A percentile compares a stretch with the other conserved stretches of the same genome.
These are phyloP conservation scores for Novymonas esmeraldas DNA, from an alignment of 208 protist species.

Conservation along the genomic window DNA sequence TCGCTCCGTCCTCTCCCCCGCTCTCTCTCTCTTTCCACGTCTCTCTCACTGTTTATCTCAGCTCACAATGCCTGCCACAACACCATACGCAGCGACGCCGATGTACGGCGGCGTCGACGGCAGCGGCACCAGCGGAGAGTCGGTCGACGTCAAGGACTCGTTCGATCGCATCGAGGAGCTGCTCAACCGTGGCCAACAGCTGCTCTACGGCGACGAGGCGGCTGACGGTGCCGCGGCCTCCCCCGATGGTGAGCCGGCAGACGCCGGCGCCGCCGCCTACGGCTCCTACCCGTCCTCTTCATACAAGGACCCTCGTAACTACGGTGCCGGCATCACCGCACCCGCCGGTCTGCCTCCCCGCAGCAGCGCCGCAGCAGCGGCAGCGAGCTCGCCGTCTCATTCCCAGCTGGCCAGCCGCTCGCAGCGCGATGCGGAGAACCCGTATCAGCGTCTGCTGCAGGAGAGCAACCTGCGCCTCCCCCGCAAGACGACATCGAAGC, in stretches of 20 bases:
- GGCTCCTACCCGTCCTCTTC: constrained; percentile 19
- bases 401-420: background rate
- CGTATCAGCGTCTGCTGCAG: background rate
- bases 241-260: constrained; percentile 1
- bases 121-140: background rate
- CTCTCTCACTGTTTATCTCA: background rate
- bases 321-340: background rate
- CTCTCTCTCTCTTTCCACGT: background rate
- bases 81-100: too few species aligned
- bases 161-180: constrained; percentile 60
- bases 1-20: background rate
- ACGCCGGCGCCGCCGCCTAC: constrained; percentile 1
- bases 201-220: constrained; percentile 53
- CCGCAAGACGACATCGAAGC: background rate
- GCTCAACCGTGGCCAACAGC: constrained; percentile 48
- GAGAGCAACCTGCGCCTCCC: background rate
- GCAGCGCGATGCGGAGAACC: background rate
- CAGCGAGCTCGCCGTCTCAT: background rate
- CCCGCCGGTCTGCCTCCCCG: background rate
- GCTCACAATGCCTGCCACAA: too few species aligned
- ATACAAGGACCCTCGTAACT: background rate
- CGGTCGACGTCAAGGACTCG: constrained; percentile 48
- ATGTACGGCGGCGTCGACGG: background rate
- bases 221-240: background rate
- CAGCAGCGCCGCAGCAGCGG: background rate